These are phyloP conservation scores for Nephelium lappaceum DNA, from an alignment of 345 rosid genomes.

Conservation along the genomic window DNA sequence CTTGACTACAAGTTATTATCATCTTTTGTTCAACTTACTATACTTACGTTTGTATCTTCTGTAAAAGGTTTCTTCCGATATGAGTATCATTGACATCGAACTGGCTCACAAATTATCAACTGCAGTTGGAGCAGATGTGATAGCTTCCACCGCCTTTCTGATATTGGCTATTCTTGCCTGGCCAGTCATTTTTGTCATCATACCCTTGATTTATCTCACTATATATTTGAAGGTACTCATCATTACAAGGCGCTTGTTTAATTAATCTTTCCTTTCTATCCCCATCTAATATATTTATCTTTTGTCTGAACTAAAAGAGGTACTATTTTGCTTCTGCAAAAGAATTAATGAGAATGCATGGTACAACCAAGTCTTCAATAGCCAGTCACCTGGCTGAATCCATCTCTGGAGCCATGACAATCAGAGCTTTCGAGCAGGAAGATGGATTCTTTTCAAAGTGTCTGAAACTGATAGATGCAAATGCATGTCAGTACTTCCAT, in stretches of 20 bases:
- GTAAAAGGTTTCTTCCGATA: slow-evolving; percentile 58
- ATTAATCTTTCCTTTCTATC: not conserved
- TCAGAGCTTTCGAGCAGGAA: slow-evolving; percentile 59
- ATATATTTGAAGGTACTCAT: slow-evolving; percentile 44
- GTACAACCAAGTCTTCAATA: slow-evolving; percentile 59
- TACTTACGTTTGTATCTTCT: not conserved
- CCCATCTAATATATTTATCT: not conserved
- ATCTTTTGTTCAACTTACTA: not conserved
- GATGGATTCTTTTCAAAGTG: slow-evolving; percentile 54
- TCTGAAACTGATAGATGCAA: slow-evolving; percentile 48
- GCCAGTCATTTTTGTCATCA: slow-evolving; percentile 50
- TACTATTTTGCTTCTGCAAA: slow-evolving; percentile 57
- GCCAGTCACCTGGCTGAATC: slow-evolving; percentile 67
- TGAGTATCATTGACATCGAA: slow-evolving; percentile 47
- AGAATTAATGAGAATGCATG: slow-evolving; percentile 62
- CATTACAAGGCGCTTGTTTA: not conserved
- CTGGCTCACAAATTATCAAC: slow-evolving; percentile 32
- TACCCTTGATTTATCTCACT: slow-evolving; percentile 52
- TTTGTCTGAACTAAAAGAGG: slow-evolving; percentile 36
- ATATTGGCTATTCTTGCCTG: slow-evolving; percentile 50
- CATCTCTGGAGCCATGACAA: slow-evolving; percentile 57
- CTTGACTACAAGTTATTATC: not conserved
- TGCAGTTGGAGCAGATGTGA: slow-evolving; percentile 43
- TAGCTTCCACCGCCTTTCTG: slow-evolving; percentile 35
- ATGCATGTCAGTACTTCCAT: slow-evolving; percentile 61